phyloP scores from a whole-genome alignment of 306 rosid genomes.

The Cucurbita argyrosperma region DNA sequence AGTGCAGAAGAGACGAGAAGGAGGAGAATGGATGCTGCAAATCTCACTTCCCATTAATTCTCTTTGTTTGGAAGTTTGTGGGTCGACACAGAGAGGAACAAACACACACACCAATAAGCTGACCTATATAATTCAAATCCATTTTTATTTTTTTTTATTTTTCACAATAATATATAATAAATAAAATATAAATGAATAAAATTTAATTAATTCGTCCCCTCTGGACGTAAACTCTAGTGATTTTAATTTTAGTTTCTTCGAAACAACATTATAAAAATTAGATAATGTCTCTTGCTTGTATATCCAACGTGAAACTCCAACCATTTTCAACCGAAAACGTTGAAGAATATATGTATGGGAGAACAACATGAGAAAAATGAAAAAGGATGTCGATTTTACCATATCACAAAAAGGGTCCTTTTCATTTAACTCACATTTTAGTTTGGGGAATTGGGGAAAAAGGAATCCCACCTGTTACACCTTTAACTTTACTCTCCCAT shows the following conservation, averaged over 20 bases:
- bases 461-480: not conserved
- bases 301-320: too few species aligned
- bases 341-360: conserved; percentile 27
- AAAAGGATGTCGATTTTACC: conserved; percentile 28
- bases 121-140: not conserved
- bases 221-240: too few species aligned
- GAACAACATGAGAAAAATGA: conserved; percentile 33
- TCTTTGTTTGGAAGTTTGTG: conserved; percentile 95
- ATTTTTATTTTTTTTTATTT: not conserved
- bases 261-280: too few species aligned
- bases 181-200: too few species aligned
- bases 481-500: not conserved
- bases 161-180: not conserved
- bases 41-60: conserved; percentile 84
- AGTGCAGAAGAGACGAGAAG: not conserved
- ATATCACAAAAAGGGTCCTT: conserved; percentile 34
- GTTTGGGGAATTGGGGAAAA: conserved; percentile 3
- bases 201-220: too few species aligned
- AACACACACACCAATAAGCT: not conserved
- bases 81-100: conserved; percentile 6
- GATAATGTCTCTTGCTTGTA: too few species aligned
- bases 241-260: too few species aligned
- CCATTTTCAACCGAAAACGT: not conserved
- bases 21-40: conserved; percentile 39
- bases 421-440: conserved; percentile 5